Evolutionary conservation across 306 rosid genomes (phyloP).

Genomic region (Adenanthera pavonina): DNA sequence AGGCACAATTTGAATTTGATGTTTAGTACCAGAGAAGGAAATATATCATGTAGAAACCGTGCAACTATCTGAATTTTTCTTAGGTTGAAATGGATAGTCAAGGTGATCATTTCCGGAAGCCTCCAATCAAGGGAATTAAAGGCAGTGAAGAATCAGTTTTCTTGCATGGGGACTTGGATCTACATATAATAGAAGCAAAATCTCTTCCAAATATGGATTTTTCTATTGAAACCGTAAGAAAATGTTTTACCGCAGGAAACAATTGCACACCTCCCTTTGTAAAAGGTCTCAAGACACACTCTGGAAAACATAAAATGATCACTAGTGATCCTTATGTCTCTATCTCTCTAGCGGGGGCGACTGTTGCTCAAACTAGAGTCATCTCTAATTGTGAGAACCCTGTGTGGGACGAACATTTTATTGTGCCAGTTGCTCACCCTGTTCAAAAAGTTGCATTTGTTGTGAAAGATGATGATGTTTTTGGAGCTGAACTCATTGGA

Average conservation of each 20-base stretch:
- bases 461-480: slow-evolving; percentile 75
- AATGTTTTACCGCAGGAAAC: slow-evolving; percentile 59
- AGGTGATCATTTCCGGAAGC: not conserved
- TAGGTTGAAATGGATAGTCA: slow-evolving; percentile 48
- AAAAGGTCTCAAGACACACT: slow-evolving; percentile 47
- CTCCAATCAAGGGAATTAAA: slow-evolving; percentile 22
- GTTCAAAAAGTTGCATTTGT: slow-evolving; percentile 56
- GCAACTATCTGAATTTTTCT: slow-evolving; percentile 27
- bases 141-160: slow-evolving; percentile 40
- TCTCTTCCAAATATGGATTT: slow-evolving; percentile 80
- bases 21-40: slow-evolving; percentile 4
- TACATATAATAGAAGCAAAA: slow-evolving; percentile 72
- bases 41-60: slow-evolving; percentile 26
- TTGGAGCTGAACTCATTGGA: slow-evolving; percentile 81
- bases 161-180: slow-evolving; percentile 72
- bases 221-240: slow-evolving; percentile 60
- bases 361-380: slow-evolving; percentile 70
- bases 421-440: slow-evolving; percentile 76
- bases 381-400: slow-evolving; percentile 70
- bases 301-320: slow-evolving; percentile 57
- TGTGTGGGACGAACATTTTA: slow-evolving; percentile 68
- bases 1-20: slow-evolving; percentile 12
- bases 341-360: slow-evolving; percentile 67
- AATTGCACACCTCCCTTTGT: slow-evolving; percentile 55
- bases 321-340: slow-evolving; percentile 86